Conservation (phyloP, 306 rosid genomes). For the Begonia fuchsioides region DNA sequence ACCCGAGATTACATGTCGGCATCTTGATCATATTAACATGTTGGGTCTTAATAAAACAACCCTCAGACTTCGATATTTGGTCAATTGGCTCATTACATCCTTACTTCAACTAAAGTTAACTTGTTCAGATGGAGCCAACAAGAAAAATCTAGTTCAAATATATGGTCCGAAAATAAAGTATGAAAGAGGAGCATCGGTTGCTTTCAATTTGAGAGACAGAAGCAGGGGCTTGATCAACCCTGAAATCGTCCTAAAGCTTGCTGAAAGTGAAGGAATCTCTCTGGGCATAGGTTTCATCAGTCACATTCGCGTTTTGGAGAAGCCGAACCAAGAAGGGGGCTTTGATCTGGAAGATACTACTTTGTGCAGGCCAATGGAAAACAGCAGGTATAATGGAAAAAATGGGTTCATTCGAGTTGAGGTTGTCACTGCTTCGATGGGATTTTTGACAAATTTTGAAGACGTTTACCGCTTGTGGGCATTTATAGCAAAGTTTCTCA, state of each 20-base stretch:
- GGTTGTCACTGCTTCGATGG: constrained; percentile 73
- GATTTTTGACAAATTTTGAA: constrained; percentile 78
- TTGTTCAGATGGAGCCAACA: constrained; percentile 32
- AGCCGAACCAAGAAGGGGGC: constrained; percentile 42
- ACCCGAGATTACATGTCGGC: constrained; percentile 58
- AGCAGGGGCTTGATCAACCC: constrained; percentile 58
- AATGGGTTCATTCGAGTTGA: constrained; percentile 59
- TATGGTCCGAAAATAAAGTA: constrained; percentile 94
- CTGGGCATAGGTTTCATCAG: constrained; percentile 78
- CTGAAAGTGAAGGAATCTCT: constrained; percentile 82
- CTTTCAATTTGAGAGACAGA: constrained; percentile 74
- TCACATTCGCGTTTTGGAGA: constrained; percentile 61
- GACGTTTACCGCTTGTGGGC: constrained; percentile 85
- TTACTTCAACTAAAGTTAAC: constrained; percentile 63
- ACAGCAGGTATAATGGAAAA: constrained; percentile 52
- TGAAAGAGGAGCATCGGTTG: constrained; percentile 96
- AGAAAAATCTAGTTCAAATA: constrained; percentile 49
- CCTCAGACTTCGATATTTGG: constrained; percentile 64
- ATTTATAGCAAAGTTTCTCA: constrained; percentile 67
- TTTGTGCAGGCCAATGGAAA: constrained; percentile 48
- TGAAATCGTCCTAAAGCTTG: constrained; percentile 84
- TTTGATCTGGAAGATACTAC: constrained; percentile 16
- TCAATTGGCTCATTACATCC: constrained; percentile 90
- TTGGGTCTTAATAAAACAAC: constrained; percentile 94
- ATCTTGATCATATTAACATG: constrained; percentile 70